These are phyloP conservation scores for Skeletonema grethae DNA, from an alignment of 108 stramenopile species.

Conservation along the genomic window DNA sequence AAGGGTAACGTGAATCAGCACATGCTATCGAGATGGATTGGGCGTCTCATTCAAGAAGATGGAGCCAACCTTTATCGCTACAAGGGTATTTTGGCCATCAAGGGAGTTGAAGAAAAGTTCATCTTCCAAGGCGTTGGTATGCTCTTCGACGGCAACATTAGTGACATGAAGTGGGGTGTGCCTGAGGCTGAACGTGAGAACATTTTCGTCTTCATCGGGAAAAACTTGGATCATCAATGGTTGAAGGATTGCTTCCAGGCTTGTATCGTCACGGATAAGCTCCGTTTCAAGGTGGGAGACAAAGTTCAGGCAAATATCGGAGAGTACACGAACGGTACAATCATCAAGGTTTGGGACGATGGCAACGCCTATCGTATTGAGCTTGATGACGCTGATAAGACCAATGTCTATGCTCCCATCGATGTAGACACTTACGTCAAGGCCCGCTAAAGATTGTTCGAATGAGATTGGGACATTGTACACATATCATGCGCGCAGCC, in stretches of 20 bases:
- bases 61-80: conserved; percentile 91
- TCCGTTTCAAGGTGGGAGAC: conserved; percentile 71
- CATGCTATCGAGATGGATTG: conserved; percentile 70
- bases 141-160: conserved; percentile 76
- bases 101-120: conserved; percentile 84
- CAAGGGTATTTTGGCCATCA: conserved; percentile 92
- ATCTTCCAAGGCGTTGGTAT: conserved; percentile 96
- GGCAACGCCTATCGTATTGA: conserved; percentile 84
- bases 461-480: too few relatives aligned
- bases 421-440: conserved; percentile 78
- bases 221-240: conserved; percentile 70
- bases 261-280: conserved; percentile 51
- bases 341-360: conserved; percentile 79
- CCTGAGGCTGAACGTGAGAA: conserved; percentile 61
- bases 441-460: conserved; percentile 8
- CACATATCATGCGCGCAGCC: too few relatives aligned
- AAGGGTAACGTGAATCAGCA: conserved; percentile 68
- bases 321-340: conserved; percentile 47
- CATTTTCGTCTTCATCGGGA: conserved; percentile 91
- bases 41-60: conserved; percentile 70
- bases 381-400: conserved; percentile 54
- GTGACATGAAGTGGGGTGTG: conserved; percentile 42
- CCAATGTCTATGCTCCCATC: conserved; percentile 78
- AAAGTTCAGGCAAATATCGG: conserved; percentile 70
- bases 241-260: conserved; percentile 66